phyloP scores from a whole-genome alignment of 257 asterid species.

The Cinchona pubescens region DNA sequence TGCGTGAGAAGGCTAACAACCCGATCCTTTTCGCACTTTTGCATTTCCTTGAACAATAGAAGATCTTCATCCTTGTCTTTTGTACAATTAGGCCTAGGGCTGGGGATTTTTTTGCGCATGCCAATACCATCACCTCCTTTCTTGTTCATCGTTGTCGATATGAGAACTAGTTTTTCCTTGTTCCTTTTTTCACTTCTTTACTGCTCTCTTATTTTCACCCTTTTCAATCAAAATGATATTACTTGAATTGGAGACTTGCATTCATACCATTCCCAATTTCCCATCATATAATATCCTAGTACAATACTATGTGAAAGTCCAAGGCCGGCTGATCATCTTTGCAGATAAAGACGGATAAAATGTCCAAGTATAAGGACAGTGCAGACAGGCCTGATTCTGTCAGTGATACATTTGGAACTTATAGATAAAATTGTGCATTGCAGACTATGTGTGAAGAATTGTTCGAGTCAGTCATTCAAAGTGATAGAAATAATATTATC shows the following conservation, averaged over 20 bases:
- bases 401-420: constrained; percentile 17
- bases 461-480: too few species aligned
- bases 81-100: constrained; percentile 4
- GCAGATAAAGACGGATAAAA: constrained; percentile 1
- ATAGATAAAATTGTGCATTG: not conserved
- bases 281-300: not conserved
- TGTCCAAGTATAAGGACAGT: not conserved
- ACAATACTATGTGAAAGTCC: not conserved
- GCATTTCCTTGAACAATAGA: constrained; percentile 57
- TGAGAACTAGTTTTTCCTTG: not conserved
- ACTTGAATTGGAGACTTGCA: not conserved
- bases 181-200: too few species aligned
- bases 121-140: constrained; percentile 24
- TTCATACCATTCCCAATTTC: not conserved
- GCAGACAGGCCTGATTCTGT: constrained; percentile 7
- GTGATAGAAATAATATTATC: too few species aligned
- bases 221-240: not conserved
- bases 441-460: not conserved
- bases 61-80: constrained; percentile 73
- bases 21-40: constrained; percentile 47
- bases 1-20: constrained; percentile 58
- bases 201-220: not conserved
- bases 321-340: constrained; percentile 21
- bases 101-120: constrained; percentile 5
- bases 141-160: constrained; percentile 22